Base-by-base conservation (phyloP, 257 asterid genomes). In the Parsonsia alboflavescens region DNA sequence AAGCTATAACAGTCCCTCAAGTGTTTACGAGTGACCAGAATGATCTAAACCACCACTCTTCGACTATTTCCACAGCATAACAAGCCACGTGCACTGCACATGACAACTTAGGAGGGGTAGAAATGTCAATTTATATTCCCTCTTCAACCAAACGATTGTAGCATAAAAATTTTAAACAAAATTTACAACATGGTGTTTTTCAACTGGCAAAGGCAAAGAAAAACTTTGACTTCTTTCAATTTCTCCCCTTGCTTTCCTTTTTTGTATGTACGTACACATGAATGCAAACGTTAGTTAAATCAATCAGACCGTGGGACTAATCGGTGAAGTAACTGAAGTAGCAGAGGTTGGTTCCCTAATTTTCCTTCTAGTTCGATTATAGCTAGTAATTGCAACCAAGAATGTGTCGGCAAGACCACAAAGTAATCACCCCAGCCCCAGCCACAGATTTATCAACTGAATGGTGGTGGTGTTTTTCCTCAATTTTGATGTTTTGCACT, bases 351-450 rank as follows among this genome's bases (percentile, higher is more conserved):
- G 76, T n/a, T 9, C 76, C 21, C 45, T 72, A 33, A 1, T 57
- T 74, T 82, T 85, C 54, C 91, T 85, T 73, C 87, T 71, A 16
- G 96, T 89, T 49, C 97, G 85, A n/a, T 89, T 85, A 45, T 89
- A 91, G 72, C 90, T 86, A 58, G 76, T 76, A 70, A 89, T 75
- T 42, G 92, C 88, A 77, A 76, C 84, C 71, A 88, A 67, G 39
- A 91, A 89, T 33, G 84, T 61, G 64, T 78, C 68, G 46, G 77
- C 86, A 71, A 82, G 52, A 17, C 86, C 83, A 10, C 83, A 81
- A 61, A 82, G n/a, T 75, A 65, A 84, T 82, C 2, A 82, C 77
- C 41, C 86, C 84, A n/a, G 82, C 86, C 0, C 79, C 86, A 4
- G 80, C 79, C 11, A 75, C 78, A 10, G 86, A 81, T 46, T 75